Base-by-base conservation (phyloP, 768 basidiomycete species). In the Suillus tomentosus region DNA sequence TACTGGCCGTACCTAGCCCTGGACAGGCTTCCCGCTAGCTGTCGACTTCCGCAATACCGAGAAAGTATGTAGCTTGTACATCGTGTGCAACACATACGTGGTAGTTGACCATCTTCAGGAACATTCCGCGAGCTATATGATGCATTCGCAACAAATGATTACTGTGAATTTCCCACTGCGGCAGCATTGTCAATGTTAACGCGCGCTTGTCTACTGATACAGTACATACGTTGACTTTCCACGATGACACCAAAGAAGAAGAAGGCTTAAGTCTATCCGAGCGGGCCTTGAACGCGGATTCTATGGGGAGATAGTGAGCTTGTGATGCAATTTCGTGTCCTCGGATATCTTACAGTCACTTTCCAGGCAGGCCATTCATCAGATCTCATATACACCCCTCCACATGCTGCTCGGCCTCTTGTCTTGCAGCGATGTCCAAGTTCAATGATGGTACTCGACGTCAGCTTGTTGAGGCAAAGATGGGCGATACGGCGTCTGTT, bases 161-260 rank as follows among this genome's bases (percentile, higher is more conserved):
- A 36, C 34, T 11, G 19, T 31, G 10, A 19, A 54, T 54, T 54
- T 6, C 31, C 34, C 34, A 19, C 53, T n/a, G 34, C 19, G 34
- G 19, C 34, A 36, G 53, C 19, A n/a, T 36, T 37, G 51, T 53
- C 15, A 31, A 24, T 31, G 15, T 31, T 53, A 27, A 13, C 27
- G 51, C 17, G 27, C 27, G 51, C 34, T 36, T n/a, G 34, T 36
- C 19, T n/a, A 54, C 53, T 36, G 10, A 54, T 54, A 10, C 27
- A 53, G 19, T 54, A n/a, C 53, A 54, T 54, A 13, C 11, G 34
- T 54, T 54, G 53, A 34, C 53, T 34, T 54, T 54, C 53, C 31
- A 54, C 53, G 34, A 54, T 54, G 53, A 54, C 53, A 19, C 53
- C 19, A 54, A 36, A 54, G 53, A 36, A 54, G 53, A n/a, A 54